A percentile compares a stretch with the other conserved stretches of the same genome.
Conservation (phyloP, 225 moss, liverwort and hornwort genomes). For the Takakia lepidozioides region DNA sequence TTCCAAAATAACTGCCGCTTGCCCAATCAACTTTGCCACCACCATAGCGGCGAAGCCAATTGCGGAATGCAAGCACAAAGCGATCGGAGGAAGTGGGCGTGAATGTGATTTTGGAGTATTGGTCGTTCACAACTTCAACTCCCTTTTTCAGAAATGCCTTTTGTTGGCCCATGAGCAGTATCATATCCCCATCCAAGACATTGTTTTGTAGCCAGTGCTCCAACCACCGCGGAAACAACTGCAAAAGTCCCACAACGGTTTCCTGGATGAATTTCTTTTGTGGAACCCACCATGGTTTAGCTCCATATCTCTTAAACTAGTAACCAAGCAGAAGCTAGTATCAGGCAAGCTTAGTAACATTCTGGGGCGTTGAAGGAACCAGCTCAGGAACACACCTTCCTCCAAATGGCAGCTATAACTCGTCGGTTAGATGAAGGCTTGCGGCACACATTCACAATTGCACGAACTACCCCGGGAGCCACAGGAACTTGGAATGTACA, state of each 20-base stretch:
- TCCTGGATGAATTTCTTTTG: no score
- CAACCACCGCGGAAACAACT: constrained; percentile 67
- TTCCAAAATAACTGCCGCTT: no score
- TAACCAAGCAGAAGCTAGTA: no score
- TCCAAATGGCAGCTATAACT: no score
- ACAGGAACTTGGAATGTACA: constrained; percentile 96
- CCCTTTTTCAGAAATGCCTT: constrained; percentile 46
- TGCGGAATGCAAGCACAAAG: constrained; percentile 81
- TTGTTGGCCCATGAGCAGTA: constrained; percentile 92
- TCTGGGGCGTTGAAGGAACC: no score
- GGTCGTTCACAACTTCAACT: constrained; percentile 66
- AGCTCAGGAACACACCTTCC: constrained; percentile 87
- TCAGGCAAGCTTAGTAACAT: no score
- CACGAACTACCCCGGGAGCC: constrained; percentile 93
- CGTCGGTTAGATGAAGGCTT: no score
- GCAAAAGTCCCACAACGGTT: no score
- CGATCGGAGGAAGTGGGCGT: constrained; percentile 92
- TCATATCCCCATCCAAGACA: constrained; percentile 98
- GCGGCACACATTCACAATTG: no score
- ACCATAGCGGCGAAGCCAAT: constrained; percentile 69
- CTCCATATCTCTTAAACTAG: no score
- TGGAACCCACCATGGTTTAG: background rate
- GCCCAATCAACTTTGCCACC: no score
- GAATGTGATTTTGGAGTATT: constrained; percentile 78
- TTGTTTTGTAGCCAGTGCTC: constrained; percentile 96